phyloP scores from a whole-genome alignment of 1,139 yeast genomes.

The Geotrichum siamense region DNA sequence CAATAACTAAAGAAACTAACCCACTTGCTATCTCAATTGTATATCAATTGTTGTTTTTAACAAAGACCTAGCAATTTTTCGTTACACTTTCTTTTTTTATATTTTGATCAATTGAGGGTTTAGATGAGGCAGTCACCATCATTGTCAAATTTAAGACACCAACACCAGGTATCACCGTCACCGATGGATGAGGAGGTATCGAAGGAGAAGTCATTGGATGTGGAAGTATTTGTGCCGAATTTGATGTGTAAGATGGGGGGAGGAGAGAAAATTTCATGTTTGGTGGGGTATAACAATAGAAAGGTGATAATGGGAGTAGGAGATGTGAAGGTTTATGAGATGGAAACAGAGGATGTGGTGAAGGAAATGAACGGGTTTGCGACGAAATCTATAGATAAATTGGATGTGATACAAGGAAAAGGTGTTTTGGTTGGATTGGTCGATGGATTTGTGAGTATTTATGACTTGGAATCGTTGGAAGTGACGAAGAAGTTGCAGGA shows the following conservation, averaged over 20 bases:
- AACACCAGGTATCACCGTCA: background rate
- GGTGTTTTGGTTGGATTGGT: constrained; percentile 33
- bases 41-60: no score
- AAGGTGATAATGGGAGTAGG: constrained; percentile 25
- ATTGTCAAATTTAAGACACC: constrained; percentile 1
- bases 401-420: constrained; percentile 35
- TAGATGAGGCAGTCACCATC: constrained; percentile 4
- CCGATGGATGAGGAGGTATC: background rate
- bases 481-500: constrained; percentile 32
- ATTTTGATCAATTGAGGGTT: no score
- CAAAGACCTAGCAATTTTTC: no score
- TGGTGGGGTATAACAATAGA: constrained; percentile 25
- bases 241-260: background rate
- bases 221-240: constrained; percentile 9
- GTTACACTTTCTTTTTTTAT: no score
- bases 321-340: constrained; percentile 23
- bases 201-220: background rate
- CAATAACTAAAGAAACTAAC: no score
- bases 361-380: constrained; percentile 20
- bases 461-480: constrained; percentile 31
- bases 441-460: constrained; percentile 33
- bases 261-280: constrained; percentile 1
- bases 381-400: constrained; percentile 28
- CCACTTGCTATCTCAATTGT: no score
- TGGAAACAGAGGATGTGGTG: constrained; percentile 18